Evolutionary conservation across 164 flowering plant genomes (phyloP), one percentile per base, ranked within the genome.

Genomic region (Houttuynia cordata): DNA sequence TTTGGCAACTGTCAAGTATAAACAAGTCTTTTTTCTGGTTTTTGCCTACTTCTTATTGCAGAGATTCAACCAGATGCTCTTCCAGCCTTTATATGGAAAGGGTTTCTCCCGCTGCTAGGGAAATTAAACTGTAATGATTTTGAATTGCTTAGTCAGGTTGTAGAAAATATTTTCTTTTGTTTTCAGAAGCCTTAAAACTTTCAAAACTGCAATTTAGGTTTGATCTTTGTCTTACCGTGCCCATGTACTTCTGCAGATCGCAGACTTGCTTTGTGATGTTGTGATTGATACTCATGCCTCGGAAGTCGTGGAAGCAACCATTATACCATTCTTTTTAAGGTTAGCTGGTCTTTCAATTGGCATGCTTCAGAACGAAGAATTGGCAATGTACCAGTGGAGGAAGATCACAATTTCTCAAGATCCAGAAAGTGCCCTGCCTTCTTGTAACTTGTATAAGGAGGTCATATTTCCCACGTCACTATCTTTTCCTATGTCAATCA

Each of bases 141-240:
- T 39, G 83, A 76, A 65, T 62, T 83, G 53, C 75, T 87, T 63
- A 76, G 75, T 63, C 78, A 82, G 92, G 98, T 93, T 10, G 13
- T 45, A 17, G 17, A 10, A 45, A 80, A 63, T 19, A 61, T 6
- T 25, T 45, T 37, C 19, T 24, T 45, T 55, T 17, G 19, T 34
- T 19, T n/a, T 57, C 17, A 45, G 2, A 45, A 45, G 17, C 12
- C n/a, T 57, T 57, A 0, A 15, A 21, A n/a, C n/a, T 34, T 57
- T 59, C 61, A 59, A 19, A 10, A 6, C 42, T 41, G 17, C 20
- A 37, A 13, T 3, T 25, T 57, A 17, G 34, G 17, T 37, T 45
- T 57, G 2, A 0, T 14, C 4, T 34, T 57, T 39, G 17, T 20
- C 23, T 54, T 6, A 8, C 23, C 21, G 23, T 30, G 37, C 37